Evolutionary conservation across 345 rosid genomes (phyloP).

Genomic region (Laguncularia racemosa): DNA sequence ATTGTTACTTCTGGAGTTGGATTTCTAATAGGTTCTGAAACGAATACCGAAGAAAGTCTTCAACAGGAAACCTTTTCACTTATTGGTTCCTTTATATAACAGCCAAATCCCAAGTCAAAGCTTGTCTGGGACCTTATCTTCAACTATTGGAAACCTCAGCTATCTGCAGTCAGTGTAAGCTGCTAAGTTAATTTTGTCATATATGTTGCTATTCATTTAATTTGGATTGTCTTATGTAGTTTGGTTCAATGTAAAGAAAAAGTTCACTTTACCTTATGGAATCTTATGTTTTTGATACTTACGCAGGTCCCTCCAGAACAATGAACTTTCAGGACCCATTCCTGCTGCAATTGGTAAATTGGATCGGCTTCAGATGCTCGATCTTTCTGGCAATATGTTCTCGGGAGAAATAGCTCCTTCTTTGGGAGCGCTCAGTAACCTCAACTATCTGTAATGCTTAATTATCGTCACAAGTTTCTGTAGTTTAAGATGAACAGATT

Average conservation of each 20-base stretch:
- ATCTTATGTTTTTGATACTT: slow-evolving; percentile 3
- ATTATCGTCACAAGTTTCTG: slow-evolving; percentile 9
- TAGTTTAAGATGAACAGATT: not conserved
- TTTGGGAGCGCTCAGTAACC: slow-evolving; percentile 58
- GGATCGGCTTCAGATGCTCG: slow-evolving; percentile 73
- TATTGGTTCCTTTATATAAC: slow-evolving; percentile 10
- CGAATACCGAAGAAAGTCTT: not conserved
- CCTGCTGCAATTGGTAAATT: slow-evolving; percentile 71
- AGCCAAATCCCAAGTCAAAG: slow-evolving; percentile 93
- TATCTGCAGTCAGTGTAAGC: slow-evolving; percentile 79
- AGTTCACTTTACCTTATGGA: not conserved
- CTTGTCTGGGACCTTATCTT: slow-evolving; percentile 75
- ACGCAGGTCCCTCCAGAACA: slow-evolving; percentile 82
- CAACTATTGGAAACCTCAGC: slow-evolving; percentile 69
- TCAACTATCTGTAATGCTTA: slow-evolving; percentile 59
- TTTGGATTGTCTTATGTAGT: not conserved
- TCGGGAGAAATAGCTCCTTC: slow-evolving; percentile 66
- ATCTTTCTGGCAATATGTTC: slow-evolving; percentile 75
- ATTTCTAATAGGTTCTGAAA: not conserved
- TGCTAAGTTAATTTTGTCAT: slow-evolving; percentile 6
- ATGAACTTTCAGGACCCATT: slow-evolving; percentile 71
- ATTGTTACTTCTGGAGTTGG: not conserved
- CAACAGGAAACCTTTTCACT: no score
- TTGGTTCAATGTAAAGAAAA: not conserved
- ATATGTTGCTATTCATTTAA: not conserved